phyloP scores from a whole-genome alignment of 176 grass and related monocot species.

The Coix lacrymajobi region DNA sequence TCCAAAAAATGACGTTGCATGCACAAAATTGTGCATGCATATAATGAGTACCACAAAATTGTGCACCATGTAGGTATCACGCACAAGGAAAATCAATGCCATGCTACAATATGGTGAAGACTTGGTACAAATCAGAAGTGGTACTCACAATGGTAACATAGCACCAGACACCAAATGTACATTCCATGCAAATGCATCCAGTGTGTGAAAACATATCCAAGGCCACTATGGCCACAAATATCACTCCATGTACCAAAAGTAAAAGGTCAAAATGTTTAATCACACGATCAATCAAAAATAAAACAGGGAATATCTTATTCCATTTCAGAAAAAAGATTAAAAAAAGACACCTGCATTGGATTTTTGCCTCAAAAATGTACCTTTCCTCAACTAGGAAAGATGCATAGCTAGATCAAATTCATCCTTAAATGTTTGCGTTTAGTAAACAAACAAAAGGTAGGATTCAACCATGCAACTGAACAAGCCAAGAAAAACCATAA shows the following conservation, averaged over 20 bases:
- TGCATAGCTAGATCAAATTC: background rate
- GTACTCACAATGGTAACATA: background rate
- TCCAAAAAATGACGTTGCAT: background rate
- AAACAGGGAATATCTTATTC: background rate
- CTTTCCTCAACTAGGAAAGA: background rate
- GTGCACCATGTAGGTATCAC: background rate
- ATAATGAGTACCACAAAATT: too few relatives aligned
- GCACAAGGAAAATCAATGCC: background rate
- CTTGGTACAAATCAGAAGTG: background rate
- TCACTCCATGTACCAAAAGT: background rate
- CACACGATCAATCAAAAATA: background rate
- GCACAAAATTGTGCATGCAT: too few relatives aligned
- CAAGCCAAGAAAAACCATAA: background rate
- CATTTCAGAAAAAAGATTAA: background rate
- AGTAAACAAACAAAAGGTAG: background rate
- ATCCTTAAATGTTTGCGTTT: constrained; percentile 1
- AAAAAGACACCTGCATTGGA: background rate
- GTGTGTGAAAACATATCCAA: background rate
- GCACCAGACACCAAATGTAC: background rate
- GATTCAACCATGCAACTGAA: background rate
- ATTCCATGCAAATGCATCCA: background rate
- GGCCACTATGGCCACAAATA: background rate
- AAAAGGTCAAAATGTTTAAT: background rate
- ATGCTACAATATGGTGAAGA: background rate
- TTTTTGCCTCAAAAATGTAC: background rate